Conservation (phyloP, 768 basidiomycete genomes). For the Suillus discolor region DNA sequence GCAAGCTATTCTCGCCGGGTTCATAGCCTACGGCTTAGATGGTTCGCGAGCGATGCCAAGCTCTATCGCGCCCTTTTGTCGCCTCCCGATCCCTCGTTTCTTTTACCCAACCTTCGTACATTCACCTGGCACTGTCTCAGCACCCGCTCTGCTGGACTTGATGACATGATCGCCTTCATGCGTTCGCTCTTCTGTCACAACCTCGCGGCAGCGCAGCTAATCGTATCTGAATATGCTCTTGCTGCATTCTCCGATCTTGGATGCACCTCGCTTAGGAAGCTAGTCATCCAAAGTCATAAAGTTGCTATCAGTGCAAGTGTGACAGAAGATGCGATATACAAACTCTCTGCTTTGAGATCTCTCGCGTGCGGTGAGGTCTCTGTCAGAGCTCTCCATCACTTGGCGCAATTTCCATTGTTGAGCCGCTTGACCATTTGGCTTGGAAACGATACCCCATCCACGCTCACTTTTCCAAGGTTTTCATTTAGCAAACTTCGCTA, state of each 20-base stretch:
- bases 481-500: constrained; percentile 6
- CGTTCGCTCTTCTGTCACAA: constrained; percentile 22
- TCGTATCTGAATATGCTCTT: constrained; percentile 3
- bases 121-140: constrained; percentile 17
- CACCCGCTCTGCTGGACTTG: constrained; percentile 14
- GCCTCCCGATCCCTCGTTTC: constrained; percentile 18
- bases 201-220: neutral
- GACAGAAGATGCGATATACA: neutral
- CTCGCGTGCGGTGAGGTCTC: constrained; percentile 2
- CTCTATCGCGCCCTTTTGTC: constrained; percentile 22
- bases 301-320: constrained; percentile 4
- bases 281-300: neutral
- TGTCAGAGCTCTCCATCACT: neutral
- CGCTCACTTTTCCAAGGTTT: neutral
- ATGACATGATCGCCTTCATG: constrained; percentile 27
- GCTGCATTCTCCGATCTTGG: neutral
- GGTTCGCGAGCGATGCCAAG: constrained; percentile 24
- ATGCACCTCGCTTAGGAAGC: constrained; percentile 2
- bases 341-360: neutral
- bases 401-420: constrained; percentile 5
- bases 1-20: constrained; percentile 31
- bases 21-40: constrained; percentile 33
- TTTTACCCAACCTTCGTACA: constrained; percentile 30
- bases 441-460: neutral
- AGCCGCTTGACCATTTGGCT: constrained; percentile 3